Conservation (phyloP, 768 basidiomycete genomes). For the Daedaleopsis sinensis region DNA sequence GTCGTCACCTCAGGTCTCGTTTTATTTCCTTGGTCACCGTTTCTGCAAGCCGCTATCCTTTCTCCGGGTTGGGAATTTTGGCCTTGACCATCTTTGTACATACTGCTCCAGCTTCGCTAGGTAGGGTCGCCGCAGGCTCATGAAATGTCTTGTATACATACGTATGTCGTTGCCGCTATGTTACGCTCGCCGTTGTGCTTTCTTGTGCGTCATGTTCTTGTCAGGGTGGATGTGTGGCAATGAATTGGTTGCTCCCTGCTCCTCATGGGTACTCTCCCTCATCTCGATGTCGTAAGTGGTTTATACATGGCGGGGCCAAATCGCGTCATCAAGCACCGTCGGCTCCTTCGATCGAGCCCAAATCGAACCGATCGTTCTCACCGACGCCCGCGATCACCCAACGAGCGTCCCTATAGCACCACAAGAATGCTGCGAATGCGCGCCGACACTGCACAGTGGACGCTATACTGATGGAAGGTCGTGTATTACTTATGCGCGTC, state of each 20-base stretch:
- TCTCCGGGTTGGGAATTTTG: constrained; percentile 13
- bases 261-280: neutral
- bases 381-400: neutral
- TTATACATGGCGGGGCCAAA: neutral
- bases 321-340: neutral
- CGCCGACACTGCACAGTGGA: too few species aligned
- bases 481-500: too few species aligned
- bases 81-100: constrained; percentile 16
- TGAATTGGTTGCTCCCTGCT: too few species aligned
- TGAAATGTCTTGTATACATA: constrained; percentile 21
- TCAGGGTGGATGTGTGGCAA: neutral
- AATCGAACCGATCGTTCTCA: neutral
- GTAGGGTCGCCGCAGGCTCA: constrained; percentile 3
- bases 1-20: constrained; percentile 13
- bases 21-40: constrained; percentile 13
- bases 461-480: too few species aligned
- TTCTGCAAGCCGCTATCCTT: constrained; percentile 8
- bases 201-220: neutral
- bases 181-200: neutral
- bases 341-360: neutral
- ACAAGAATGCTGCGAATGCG: neutral
- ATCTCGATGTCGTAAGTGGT: neutral
- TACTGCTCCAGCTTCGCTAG: constrained; percentile 12
- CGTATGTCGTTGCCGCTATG: constrained; percentile 16
- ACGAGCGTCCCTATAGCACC: too few species aligned